Evolutionary conservation across 352 stramenopile genomes (phyloP).

Genomic region (Globisporangium megalacanthum): DNA sequence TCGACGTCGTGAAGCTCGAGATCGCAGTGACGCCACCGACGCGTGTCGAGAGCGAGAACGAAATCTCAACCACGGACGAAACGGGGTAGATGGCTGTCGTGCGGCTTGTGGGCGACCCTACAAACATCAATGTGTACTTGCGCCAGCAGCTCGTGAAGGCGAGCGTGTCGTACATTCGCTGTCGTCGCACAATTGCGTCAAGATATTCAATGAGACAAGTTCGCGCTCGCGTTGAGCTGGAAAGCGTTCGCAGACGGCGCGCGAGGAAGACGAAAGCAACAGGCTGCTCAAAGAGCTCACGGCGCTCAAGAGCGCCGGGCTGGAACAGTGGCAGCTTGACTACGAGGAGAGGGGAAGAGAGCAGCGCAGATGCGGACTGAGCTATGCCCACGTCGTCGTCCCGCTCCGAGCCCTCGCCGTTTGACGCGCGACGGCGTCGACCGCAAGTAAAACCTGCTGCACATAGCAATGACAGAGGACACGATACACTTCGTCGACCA

Average conservation of each 20-base stretch:
- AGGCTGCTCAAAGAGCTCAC: constrained; percentile 81
- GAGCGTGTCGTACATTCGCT: constrained; percentile 91
- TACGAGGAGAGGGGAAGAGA: not conserved
- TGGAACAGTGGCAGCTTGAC: constrained; percentile 40
- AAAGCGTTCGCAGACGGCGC: constrained; percentile 16
- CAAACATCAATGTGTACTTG: constrained; percentile 90
- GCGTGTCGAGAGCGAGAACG: constrained; percentile 42
- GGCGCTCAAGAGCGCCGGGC: constrained; percentile 67
- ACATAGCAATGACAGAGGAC: constrained; percentile 87
- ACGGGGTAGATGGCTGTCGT: constrained; percentile 68
- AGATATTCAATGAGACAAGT: constrained; percentile 92
- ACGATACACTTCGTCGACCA: constrained; percentile 92
- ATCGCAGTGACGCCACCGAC: constrained; percentile 42
- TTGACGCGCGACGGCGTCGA: constrained; percentile 65
- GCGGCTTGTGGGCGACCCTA: constrained; percentile 55
- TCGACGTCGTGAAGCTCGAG: constrained; percentile 69
- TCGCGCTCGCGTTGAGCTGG: constrained; percentile 27
- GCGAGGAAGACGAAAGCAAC: constrained; percentile 81
- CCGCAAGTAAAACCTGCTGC: constrained; percentile 90
- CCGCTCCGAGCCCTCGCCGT: constrained; percentile 33
- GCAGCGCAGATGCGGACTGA: constrained; percentile 12
- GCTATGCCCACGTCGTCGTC: constrained; percentile 15
- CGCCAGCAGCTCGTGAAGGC: constrained; percentile 78
- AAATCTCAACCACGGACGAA: constrained; percentile 83
- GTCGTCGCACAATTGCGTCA: constrained; percentile 82